phyloP scores from a whole-genome alignment of 2,329 filamentous ascomycete genomes.

The Alternaria ethzedia region DNA sequence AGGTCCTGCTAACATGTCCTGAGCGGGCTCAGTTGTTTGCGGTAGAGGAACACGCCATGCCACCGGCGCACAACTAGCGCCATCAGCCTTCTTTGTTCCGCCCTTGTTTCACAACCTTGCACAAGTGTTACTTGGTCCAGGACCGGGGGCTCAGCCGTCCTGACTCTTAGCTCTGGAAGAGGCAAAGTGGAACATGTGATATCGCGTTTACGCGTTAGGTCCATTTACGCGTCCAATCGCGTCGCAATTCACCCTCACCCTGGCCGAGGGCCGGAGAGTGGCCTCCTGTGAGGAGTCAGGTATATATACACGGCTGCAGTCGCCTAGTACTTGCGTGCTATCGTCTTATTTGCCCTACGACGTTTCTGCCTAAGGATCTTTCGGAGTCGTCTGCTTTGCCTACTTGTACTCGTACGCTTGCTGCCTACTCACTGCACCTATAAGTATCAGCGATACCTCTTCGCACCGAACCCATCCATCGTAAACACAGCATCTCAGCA shows the following conservation, averaged over 20 bases:
- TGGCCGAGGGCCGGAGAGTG: constrained; percentile 37
- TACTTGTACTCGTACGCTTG: constrained; percentile 32
- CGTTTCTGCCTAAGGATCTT: constrained; percentile 43
- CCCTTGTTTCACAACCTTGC: constrained; percentile 41
- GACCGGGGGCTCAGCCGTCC: constrained; percentile 25
- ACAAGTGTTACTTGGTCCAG: constrained; percentile 30
- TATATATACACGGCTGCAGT: constrained; percentile 43
- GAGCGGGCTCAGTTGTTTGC: constrained; percentile 10
- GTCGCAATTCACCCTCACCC: constrained; percentile 32
- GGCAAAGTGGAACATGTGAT: constrained; percentile 44
- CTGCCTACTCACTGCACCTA: constrained; percentile 38
- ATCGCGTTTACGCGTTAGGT: constrained; percentile 41
- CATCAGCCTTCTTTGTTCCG: constrained; percentile 29
- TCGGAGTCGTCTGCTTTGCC: constrained; percentile 28
- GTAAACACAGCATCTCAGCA: neutral
- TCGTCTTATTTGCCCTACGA: constrained; percentile 30
- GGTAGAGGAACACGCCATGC: constrained; percentile 7
- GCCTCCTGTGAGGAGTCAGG: constrained; percentile 37
- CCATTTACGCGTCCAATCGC: constrained; percentile 46
- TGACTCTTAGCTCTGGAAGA: constrained; percentile 35
- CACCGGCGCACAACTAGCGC: constrained; percentile 18
- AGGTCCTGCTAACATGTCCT: neutral
- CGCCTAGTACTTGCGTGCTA: constrained; percentile 34
- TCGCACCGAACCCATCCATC: constrained; percentile 12
- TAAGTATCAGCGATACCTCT: constrained; percentile 36